Evolutionary conservation across 768 basidiomycete genomes (phyloP), one percentile per base, ranked within the genome.

Genomic region (Amanita rubescens): DNA sequence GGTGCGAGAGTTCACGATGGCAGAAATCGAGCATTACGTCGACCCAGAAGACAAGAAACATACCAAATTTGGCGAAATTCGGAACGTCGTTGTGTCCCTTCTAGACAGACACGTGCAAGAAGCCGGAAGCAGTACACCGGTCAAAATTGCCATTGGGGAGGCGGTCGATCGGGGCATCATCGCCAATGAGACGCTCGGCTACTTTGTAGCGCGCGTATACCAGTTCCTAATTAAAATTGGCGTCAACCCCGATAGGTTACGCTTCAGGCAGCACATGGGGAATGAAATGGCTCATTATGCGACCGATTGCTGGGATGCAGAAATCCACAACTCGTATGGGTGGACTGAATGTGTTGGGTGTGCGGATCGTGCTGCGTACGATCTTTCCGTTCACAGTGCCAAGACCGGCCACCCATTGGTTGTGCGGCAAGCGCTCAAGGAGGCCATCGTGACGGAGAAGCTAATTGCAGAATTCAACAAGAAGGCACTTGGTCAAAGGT

Each of bases 241-340:
- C 56, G 87, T 99, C 69, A 76, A 94, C 73, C 84, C 86, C 12
- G 57, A 65, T 44, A 81, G 93, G 7, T 74, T 97, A 58, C 82
- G 96, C 49, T 98, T 97, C 81, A 79, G 96, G 32, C 96, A 99
- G 65, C 96, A 99, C 68, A 98, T 98, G 96, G 79, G 72, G 34
- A 99, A 98, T 71, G 96, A 98, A 75, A 98, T 98, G 95, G 96
- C 96, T 1, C 96, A 98, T 69, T 99, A 99, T 67, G 95, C 96
- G 51, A 82, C 93, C 35, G 95, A 98, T 71, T 99, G 96, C 70
- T 99, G 96, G 96, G 96, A 99, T 65, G 96, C 94, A 39, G 96
- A 99, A 74, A 97, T 98, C 59, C 80, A 93, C 57, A 93, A 90
- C 51, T 88, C 90, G 46, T 76, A 70, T 39, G 86, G 85, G 57